Base-by-base conservation (phyloP, 768 basidiomycete genomes). In the Tulasnella sp. region DNA sequence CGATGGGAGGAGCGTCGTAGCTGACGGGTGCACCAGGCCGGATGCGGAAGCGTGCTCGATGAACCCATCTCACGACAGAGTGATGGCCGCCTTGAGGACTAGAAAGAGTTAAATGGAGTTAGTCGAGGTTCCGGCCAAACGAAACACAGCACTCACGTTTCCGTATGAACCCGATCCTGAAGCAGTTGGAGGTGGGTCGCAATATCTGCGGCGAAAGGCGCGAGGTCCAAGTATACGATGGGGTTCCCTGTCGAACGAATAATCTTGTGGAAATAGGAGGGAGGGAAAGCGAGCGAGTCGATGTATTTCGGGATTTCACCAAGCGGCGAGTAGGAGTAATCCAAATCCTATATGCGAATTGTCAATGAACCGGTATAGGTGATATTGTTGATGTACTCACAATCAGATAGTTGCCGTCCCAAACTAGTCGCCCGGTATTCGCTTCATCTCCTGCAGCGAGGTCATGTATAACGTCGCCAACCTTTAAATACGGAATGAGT, bases 391-490 rank as follows among this genome's bases (percentile, higher is more conserved):
- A 31, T 64, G n/a, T 3, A 85, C 92, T 80, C 81, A 94, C 93
- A 79, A 95, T 89, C 8, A 95, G 86, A 83, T 93, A 95, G 77
- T 88, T 89, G n/a, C 93, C 93, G 81, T 94, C 94, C 93, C 93
- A 95, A 11, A 94, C 85, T 40, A 76, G 40, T 17, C 75, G 84
- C n/a, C 93, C 93, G 8, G 90, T 86, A 82, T 95, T 94, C 0
- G 90, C 92, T 81, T 95, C 93, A 80, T 94, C 93, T 11, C 91
- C 91, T 1, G 92, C 91, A 5, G 93, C 94, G 17, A 90, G 85
- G 80, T 95, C 94, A 93, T 93, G 95, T 17, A 95, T 88, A 0
- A 94, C 89, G 81, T 96, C 93, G 0, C 93, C 93, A 37, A 89
- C 85, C 69, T 91, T 86, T 82, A 96, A 82, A 67, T 93, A 82